A percentile compares a stretch with the other conserved stretches of the same genome.
These are phyloP conservation scores for Fusarium hostae DNA, from an alignment of 2,329 filamentous ascomycete species.

Conservation along the genomic window DNA sequence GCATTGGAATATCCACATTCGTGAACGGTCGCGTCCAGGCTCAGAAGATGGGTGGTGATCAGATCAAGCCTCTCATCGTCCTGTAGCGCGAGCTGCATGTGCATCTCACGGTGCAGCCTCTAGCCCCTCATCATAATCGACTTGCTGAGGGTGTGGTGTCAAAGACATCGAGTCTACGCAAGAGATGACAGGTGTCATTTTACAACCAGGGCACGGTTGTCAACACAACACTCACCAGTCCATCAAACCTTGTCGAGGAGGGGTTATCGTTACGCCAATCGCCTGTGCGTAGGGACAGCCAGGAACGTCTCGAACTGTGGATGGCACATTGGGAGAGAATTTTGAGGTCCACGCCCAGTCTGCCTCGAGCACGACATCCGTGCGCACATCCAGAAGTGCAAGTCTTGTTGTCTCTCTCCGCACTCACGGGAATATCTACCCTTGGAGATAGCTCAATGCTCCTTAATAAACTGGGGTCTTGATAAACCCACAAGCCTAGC, in stretches of 20 bases:
- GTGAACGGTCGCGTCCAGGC: constrained; percentile 3
- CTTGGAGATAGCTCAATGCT: constrained; percentile 19
- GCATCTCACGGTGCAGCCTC: constrained; percentile 7
- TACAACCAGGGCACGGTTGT: constrained; percentile 10
- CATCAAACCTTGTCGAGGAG: constrained; percentile 31
- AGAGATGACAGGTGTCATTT: constrained; percentile 31
- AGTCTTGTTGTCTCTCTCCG: constrained; percentile 12
- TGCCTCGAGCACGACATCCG: constrained; percentile 22
- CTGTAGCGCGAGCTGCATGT: constrained; percentile 20
- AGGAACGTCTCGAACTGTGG: constrained; percentile 26
- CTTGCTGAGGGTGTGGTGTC: constrained; percentile 37
- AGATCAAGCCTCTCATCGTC: constrained; percentile 12
- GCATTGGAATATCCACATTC: neutral
- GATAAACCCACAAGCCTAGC: neutral
- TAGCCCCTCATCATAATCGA: constrained; percentile 1
- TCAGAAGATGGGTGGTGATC: constrained; percentile 26
- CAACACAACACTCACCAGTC: constrained; percentile 14
- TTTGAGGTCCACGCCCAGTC: constrained; percentile 17
- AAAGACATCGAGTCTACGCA: constrained; percentile 18
- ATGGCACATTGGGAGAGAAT: constrained; percentile 17
- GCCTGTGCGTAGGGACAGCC: constrained; percentile 7
- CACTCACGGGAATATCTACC: constrained; percentile 10
- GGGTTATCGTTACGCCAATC: constrained; percentile 33
- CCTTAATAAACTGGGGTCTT: neutral
- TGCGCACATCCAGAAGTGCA: constrained; percentile 21